Evolutionary conservation across 192 early-diverging fungal species (phyloP).

Genomic region (Backusella sp.): DNA sequence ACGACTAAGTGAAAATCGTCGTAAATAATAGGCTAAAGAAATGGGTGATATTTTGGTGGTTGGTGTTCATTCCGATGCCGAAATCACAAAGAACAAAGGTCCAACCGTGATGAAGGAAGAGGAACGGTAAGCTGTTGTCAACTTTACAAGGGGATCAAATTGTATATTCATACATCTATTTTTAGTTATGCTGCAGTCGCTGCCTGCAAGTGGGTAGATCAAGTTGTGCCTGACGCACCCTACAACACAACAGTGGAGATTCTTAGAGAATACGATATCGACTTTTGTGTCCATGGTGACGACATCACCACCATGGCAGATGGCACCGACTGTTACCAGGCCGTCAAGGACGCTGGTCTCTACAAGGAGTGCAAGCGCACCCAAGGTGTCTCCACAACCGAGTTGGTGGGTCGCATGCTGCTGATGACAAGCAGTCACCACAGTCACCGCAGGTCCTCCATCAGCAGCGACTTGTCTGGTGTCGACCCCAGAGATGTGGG

Average conservation of each 20-base stretch:
- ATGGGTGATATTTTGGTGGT: slow-evolving; percentile 96
- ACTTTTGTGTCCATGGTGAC: slow-evolving; percentile 96
- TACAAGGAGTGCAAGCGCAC: slow-evolving; percentile 98
- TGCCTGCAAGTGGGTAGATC: slow-evolving; percentile 96
- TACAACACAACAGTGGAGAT: slow-evolving; percentile 87
- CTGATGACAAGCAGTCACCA: slow-evolving; percentile 89
- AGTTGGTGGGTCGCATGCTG: slow-evolving; percentile 94
- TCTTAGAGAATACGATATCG: slow-evolving; percentile 84
- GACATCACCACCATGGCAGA: slow-evolving; percentile 97
- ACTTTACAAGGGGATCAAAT: background rate
- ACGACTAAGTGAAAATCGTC: background rate
- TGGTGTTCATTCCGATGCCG: slow-evolving; percentile 93
- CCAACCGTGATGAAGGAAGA: slow-evolving; percentile 97
- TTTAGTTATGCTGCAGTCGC: slow-evolving; percentile 87
- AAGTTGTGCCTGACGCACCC: slow-evolving; percentile 89
- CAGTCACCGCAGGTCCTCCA: slow-evolving; percentile 46
- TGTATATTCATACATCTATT: background rate
- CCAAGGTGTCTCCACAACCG: slow-evolving; percentile 94
- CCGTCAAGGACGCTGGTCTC: slow-evolving; percentile 91
- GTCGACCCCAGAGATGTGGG: slow-evolving; percentile 62
- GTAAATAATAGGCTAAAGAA: slow-evolving; percentile 70
- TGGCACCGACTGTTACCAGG: slow-evolving; percentile 95
- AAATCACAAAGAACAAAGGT: slow-evolving; percentile 92
- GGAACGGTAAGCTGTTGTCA: slow-evolving; percentile 62
- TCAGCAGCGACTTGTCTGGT: slow-evolving; percentile 46